These are phyloP conservation scores for Starmera pachycereana DNA, from an alignment of 805 yeast species.

Conservation along the genomic window DNA sequence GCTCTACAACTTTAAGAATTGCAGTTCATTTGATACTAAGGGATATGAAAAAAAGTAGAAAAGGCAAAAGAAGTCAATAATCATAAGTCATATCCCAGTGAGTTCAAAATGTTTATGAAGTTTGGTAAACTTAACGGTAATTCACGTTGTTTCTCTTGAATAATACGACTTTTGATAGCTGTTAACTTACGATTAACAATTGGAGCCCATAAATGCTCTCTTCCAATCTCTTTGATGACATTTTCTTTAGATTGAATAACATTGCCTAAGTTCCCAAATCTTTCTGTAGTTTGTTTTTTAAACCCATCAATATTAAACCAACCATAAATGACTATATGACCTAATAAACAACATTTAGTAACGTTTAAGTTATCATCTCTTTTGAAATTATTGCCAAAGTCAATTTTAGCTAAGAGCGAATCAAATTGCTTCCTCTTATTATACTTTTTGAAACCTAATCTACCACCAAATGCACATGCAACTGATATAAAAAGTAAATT, in stretches of 20 bases:
- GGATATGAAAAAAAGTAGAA: no score
- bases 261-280: conserved; percentile 3
- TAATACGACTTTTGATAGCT: no score
- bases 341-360: conserved; percentile 2
- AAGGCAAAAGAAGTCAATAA: no score
- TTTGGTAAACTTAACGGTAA: no score
- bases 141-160: no score
- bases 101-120: no score
- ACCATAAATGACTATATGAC: conserved; percentile 4
- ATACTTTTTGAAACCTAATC: conserved; percentile 1
- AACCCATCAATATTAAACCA: conserved; percentile 1
- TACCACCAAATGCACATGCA: conserved; percentile 9
- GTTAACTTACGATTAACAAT: not conserved
- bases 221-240: conserved; percentile 3
- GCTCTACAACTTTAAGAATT: no score
- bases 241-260: not conserved
- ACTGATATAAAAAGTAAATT: conserved; percentile 6
- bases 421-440: not conserved
- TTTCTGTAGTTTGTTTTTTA: not conserved
- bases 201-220: conserved; percentile 3
- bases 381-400: not conserved
- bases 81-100: no score
- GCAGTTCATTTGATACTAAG: no score
- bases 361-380: conserved; percentile 1
- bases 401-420: not conserved